Evolutionary conservation across 345 rosid species (phyloP).

Genomic region (Hibiscus syriacus): DNA sequence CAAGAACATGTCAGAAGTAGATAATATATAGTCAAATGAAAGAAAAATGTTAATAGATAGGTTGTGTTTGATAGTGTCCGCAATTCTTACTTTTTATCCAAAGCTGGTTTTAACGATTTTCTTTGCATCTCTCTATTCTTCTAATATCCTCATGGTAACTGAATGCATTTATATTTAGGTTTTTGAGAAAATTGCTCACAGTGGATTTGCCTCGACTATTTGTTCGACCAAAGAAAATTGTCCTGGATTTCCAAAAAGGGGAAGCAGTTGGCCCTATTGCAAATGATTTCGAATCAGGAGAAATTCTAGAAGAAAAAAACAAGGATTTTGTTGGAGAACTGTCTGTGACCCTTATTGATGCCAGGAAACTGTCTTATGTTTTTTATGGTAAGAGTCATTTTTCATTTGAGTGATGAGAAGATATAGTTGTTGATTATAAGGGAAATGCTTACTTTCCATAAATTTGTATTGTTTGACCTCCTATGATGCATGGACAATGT

Average conservation of each 20-base stretch:
- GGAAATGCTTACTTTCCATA: neutral
- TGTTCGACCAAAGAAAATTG: constrained; percentile 97
- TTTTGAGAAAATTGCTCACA: constrained; percentile 84
- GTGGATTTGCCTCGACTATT: constrained; percentile 89
- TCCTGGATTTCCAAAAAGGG: constrained; percentile 92
- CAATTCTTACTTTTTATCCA: neutral
- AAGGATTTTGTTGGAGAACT: constrained; percentile 87
- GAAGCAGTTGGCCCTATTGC: constrained; percentile 85
- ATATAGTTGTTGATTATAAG: neutral
- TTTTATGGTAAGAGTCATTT: constrained; percentile 49
- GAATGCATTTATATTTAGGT: constrained; percentile 32
- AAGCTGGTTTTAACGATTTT: neutral
- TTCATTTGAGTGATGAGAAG: neutral
- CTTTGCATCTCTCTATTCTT: neutral
- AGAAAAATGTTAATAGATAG: neutral
- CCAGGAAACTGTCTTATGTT: constrained; percentile 71
- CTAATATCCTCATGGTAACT: neutral
- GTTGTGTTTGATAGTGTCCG: neutral
- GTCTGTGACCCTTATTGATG: constrained; percentile 92
- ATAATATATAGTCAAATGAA: neutral
- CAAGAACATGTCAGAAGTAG: neutral
- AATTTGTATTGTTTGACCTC: neutral
- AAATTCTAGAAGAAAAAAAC: constrained; percentile 71
- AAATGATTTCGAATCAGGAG: constrained; percentile 64
- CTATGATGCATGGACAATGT: neutral